These are phyloP conservation scores for Suillus alpinus DNA, from an alignment of 768 basidiomycete species.

Conservation along the genomic window DNA sequence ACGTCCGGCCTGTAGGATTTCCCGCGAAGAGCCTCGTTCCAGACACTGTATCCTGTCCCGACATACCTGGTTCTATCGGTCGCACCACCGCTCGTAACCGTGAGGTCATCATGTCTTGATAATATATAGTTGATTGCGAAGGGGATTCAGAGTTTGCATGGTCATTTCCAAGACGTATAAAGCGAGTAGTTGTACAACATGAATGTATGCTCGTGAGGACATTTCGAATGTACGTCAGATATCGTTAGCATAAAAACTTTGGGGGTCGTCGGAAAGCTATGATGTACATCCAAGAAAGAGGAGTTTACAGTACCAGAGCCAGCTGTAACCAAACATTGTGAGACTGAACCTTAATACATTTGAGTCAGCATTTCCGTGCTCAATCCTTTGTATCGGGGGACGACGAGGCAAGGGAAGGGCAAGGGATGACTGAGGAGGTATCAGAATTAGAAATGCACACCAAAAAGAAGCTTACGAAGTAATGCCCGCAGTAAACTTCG, in stretches of 20 bases:
- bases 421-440: slow-evolving; percentile 19
- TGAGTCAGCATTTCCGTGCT: slow-evolving; percentile 15
- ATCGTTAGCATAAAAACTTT: background rate
- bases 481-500: slow-evolving; percentile 22
- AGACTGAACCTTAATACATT: slow-evolving; percentile 14
- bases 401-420: slow-evolving; percentile 23
- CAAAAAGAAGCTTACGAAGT: slow-evolving; percentile 21
- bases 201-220: background rate
- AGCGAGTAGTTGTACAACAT: background rate
- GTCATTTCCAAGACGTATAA: background rate
- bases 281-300: background rate
- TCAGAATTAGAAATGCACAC: background rate
- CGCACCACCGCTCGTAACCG: background rate
- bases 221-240: background rate
- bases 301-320: background rate
- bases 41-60: background rate
- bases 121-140: background rate
- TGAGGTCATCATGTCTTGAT: background rate
- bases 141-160: background rate
- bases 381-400: slow-evolving; percentile 22
- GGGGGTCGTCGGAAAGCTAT: background rate
- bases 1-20: background rate
- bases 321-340: background rate
- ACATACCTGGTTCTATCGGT: background rate
- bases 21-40: background rate